Evolutionary conservation across 2,329 filamentous ascomycete genomes (phyloP).

Genomic region (Fonsecaea nubica): DNA sequence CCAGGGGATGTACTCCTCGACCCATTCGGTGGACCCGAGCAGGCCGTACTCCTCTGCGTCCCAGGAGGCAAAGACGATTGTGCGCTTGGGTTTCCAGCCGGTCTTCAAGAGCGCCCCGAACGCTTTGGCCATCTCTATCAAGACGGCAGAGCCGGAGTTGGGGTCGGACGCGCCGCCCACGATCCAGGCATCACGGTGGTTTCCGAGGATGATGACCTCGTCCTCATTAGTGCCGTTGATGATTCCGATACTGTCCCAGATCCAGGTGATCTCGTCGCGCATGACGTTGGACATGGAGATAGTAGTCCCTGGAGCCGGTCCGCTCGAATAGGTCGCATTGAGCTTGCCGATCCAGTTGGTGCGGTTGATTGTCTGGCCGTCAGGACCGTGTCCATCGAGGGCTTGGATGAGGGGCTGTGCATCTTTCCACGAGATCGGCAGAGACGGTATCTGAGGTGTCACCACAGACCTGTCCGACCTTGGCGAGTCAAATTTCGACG

Average conservation of each 20-base stretch:
- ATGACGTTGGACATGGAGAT: conserved; percentile 42
- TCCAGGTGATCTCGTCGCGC: conserved; percentile 39
- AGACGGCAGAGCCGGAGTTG: conserved; percentile 58
- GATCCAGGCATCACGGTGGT: conserved; percentile 63
- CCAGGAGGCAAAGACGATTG: conserved; percentile 52
- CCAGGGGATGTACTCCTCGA: conserved; percentile 56
- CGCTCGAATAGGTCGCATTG: conserved; percentile 45
- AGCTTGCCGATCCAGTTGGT: conserved; percentile 45
- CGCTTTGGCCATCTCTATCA: conserved; percentile 59
- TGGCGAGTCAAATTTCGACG: conserved; percentile 42
- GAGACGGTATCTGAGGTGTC: conserved; percentile 46
- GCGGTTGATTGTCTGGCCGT: conserved; percentile 44
- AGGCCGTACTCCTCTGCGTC: conserved; percentile 50
- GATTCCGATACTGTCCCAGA: conserved; percentile 43
- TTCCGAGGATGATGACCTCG: conserved; percentile 58
- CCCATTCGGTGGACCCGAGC: conserved; percentile 55
- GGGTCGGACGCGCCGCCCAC: conserved; percentile 61
- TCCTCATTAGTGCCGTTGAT: conserved; percentile 44
- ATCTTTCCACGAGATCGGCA: conserved; percentile 44
- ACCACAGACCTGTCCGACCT: conserved; percentile 41
- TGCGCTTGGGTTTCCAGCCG: conserved; percentile 61
- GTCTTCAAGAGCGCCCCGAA: conserved; percentile 55
- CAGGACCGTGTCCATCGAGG: conserved; percentile 45
- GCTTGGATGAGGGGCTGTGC: conserved; percentile 44
- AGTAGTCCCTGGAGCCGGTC: conserved; percentile 41